These are phyloP conservation scores for Cryptococcus neoformans DNA, from an alignment of 1,284 basidiomycete genomes.

Conservation along the genomic window DNA sequence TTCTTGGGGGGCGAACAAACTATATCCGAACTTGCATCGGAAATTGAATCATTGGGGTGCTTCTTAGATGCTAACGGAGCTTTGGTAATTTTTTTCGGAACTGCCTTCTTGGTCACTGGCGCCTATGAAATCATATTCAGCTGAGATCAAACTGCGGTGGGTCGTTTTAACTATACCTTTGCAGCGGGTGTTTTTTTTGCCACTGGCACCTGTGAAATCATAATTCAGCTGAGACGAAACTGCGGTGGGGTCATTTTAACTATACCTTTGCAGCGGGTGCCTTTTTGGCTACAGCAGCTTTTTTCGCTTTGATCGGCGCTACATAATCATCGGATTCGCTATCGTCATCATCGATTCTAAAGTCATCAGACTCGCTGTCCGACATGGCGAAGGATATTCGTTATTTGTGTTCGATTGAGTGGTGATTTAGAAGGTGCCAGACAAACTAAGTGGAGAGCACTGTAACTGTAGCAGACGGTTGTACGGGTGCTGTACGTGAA, in stretches of 20 bases:
- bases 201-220: constrained; percentile 11
- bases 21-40: constrained; percentile 48
- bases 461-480: no score
- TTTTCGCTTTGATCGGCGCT: constrained; percentile 24
- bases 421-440: no score
- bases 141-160: not conserved
- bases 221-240: not conserved
- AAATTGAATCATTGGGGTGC: constrained; percentile 55
- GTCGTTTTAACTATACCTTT: not conserved
- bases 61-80: constrained; percentile 59
- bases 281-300: constrained; percentile 11
- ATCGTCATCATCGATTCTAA: constrained; percentile 14
- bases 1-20: constrained; percentile 34
- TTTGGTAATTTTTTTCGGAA: constrained; percentile 52
- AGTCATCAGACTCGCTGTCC: constrained; percentile 42
- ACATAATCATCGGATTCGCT: constrained; percentile 44
- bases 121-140: constrained; percentile 5
- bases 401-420: not conserved
- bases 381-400: constrained; percentile 30
- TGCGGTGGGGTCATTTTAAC: not conserved
- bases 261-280: constrained; percentile 20
- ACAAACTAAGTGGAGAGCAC: no score
- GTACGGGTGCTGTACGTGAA: no score
- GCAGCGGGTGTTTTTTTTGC: constrained; percentile 9
- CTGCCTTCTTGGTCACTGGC: constrained; percentile 16